Evolutionary conservation across 2,329 filamentous ascomycete genomes (phyloP), one percentile per base, ranked within the genome.

Genomic region (Pestalotiopsis sp.): DNA sequence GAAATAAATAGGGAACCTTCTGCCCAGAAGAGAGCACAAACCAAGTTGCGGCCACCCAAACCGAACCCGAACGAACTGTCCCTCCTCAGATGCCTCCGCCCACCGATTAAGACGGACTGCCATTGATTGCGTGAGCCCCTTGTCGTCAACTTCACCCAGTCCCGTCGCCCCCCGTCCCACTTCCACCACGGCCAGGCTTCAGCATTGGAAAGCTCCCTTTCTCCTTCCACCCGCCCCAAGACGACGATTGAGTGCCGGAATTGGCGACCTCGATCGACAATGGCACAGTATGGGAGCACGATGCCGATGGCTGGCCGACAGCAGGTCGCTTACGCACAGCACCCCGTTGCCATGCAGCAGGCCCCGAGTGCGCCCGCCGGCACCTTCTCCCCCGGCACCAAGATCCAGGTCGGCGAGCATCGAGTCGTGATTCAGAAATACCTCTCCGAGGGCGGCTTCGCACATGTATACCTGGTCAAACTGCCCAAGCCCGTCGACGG

Each of bases 361-460:
- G 72, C 67, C 64, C 74, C 75, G 11, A 69, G 82, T 58, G 85
- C 86, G 66, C 90, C 93, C n/a, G 89, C 90, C 67, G 96, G 96
- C 73, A 98, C 95, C 70, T 98, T 99, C 80, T 84, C 92, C 66
- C 91, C 96, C 6, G 95, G 95, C 58, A 99, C 96, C 72, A 98
- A 98, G 86, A 97, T 99, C 76, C 95, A 97, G 79, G 94, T 98
- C 68, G 96, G 96, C 78, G 90, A 88, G 79, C 96, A 99, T 80
- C 91, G 94, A 72, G 95, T 98, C 70, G 89, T 97, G 65, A 97
- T 99, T 74, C 94, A 98, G 78, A 96, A 95, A 80, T 99, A 99
- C 82, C 91, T 99, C 63, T 98, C 96, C 71, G 96, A 99, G 83
- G 96, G 96, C 74, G 96, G 96, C 56, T 99, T 99, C 78, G 96